Evolutionary conservation across 805 yeast species (phyloP), one percentile per base, ranked within the genome.

Genomic region (Wickerhamiella kazuoi): DNA sequence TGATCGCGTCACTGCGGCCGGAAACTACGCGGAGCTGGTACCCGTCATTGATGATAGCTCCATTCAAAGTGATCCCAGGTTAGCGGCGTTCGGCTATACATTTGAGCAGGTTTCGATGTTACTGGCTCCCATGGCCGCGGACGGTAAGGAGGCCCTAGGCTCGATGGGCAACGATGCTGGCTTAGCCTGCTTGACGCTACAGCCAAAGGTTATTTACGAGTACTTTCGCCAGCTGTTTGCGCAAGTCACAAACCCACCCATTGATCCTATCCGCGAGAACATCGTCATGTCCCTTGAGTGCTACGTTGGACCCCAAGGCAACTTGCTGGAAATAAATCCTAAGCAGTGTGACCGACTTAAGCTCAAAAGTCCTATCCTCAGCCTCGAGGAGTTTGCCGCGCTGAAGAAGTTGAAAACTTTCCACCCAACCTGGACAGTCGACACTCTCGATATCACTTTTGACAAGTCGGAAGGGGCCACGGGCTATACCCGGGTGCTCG

Each of bases 81-180:
- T 87, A 44, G 64, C 72, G 43, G 87, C 96, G 2, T 80, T 79
- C 55, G 96, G 94, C 41, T 87, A 84, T 66, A 79, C 95, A n/a
- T 78, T 77, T 52, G 98, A 87, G 63, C 97, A 87, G 62, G 68
- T 86, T 44, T 70, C 82, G 31, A 60, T 82, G 41, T 63, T 90
- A 32, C 65, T 87, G 50, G 90, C 79, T 6, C 97, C 97, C 45
- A 90, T 87, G 98, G 96, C 93, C 32, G 54, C 69, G 30, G 78
- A 74, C 49, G 94, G 87, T 44, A 87, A 86, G 56, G 98, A 87
- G 63, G 84, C 96, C 11, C 68, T 87, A 39, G 97, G 98, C 15
- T 86, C 96, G 16, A 87, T 87, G 98, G 98, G 98, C 68, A 87
- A 87, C 56, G 98, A 87, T 56, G 75, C 90, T 38, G 93, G 97